phyloP scores from a whole-genome alignment of 805 yeast genomes.

The Maudiozyma pseudohumilis region DNA sequence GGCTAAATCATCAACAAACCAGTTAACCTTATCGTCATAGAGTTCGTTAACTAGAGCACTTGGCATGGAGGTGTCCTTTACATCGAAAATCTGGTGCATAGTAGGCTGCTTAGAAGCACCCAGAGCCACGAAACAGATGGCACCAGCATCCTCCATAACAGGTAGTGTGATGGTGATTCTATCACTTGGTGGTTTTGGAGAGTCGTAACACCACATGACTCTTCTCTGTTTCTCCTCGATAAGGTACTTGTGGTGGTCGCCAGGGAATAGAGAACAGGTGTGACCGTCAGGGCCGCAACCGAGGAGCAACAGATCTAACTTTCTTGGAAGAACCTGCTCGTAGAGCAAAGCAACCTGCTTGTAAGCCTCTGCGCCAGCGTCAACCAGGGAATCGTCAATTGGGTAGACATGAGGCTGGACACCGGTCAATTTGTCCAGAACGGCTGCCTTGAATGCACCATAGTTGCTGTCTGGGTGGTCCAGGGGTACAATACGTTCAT shows the following conservation, averaged over 20 bases:
- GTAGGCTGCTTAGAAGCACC: slow-evolving; percentile 76
- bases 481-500: slow-evolving; percentile 82
- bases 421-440: slow-evolving; percentile 43
- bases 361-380: slow-evolving; percentile 43
- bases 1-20: slow-evolving; percentile 85
- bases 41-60: slow-evolving; percentile 62
- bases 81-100: slow-evolving; percentile 58
- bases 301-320: slow-evolving; percentile 56
- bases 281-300: slow-evolving; percentile 98
- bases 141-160: slow-evolving; percentile 39
- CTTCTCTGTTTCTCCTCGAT: slow-evolving; percentile 36
- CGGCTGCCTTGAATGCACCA: slow-evolving; percentile 61
- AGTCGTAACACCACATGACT: slow-evolving; percentile 62
- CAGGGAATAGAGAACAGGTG: slow-evolving; percentile 88
- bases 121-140: slow-evolving; percentile 76
- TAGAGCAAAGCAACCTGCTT: slow-evolving; percentile 56
- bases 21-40: slow-evolving; percentile 44
- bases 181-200: slow-evolving; percentile 91
- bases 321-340: slow-evolving; percentile 43
- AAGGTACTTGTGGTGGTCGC: slow-evolving; percentile 47
- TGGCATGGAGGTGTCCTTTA: slow-evolving; percentile 46
- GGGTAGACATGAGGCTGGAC: slow-evolving; percentile 40
- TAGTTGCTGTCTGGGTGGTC: slow-evolving; percentile 78
- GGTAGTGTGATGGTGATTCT: slow-evolving; percentile 85
- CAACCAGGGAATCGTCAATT: slow-evolving; percentile 52